Evolutionary conservation across 1,284 basidiomycete genomes (phyloP).

Genomic region (Hortiboletus rubellus): DNA sequence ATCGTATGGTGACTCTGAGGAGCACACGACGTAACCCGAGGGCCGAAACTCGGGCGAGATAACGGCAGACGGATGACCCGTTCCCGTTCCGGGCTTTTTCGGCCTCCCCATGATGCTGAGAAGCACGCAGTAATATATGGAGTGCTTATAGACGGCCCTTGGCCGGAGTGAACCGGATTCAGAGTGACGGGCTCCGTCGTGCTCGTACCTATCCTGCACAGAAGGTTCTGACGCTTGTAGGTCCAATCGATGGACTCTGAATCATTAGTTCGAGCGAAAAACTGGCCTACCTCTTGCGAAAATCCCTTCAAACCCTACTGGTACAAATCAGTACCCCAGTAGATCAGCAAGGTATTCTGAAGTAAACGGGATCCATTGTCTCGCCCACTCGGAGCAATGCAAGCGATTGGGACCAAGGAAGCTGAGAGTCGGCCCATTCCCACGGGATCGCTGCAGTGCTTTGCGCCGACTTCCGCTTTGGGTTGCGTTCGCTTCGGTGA

Average conservation of each 20-base stretch:
- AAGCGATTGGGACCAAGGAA: no score
- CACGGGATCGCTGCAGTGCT: conserved; percentile 6
- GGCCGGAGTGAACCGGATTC: background rate
- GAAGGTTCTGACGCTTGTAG: background rate
- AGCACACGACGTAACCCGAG: background rate
- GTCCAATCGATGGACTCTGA: background rate
- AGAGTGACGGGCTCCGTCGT: background rate
- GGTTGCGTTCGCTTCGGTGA: conserved; percentile 4
- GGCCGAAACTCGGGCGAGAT: no score
- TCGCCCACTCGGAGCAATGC: no score
- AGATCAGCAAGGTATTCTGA: background rate
- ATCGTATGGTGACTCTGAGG: background rate
- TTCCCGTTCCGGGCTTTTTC: background rate
- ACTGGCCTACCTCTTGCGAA: no score
- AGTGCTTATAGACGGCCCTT: background rate
- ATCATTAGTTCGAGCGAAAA: no score
- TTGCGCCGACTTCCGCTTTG: conserved; percentile 6
- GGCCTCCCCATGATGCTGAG: background rate
- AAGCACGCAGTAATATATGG: background rate
- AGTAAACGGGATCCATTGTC: background rate
- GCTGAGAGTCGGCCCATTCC: background rate
- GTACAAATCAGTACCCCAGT: background rate
- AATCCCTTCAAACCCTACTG: background rate
- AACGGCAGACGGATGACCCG: background rate
- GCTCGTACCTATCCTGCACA: background rate